Base-by-base conservation (phyloP, 768 basidiomycete species). In the Psilocybe subaeruginosa region DNA sequence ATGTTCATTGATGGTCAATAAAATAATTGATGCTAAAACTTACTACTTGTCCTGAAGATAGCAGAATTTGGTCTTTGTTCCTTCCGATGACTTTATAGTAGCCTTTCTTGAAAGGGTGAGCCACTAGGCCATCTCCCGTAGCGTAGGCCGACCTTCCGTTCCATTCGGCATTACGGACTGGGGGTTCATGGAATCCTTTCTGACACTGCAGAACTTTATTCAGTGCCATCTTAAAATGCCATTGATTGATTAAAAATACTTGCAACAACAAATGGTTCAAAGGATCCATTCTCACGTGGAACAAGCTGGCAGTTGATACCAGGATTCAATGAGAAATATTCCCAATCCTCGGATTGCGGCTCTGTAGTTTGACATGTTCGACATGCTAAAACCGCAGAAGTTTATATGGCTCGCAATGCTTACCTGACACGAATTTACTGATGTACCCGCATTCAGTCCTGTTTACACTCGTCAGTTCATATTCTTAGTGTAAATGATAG, bases 401-500 rank as follows among this genome's bases (percentile, higher is more conserved):
- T 23, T 23, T 23, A 23, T 23, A 23, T 23, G 23, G 23, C 23
- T 23, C 23, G 23, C 8, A 39, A 39, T 39, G 37, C 50, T 14
- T 33, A 51, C 50, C 50, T 51, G 50, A 51, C 6, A 51, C 6
- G 14, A 51, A 51, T 30, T 51, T 51, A 30, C 50, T 51, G 29
- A 51, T 51, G 50, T 51, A 51, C 27, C 50, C 50, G 50, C 50
- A 51, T 33, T 51, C 50, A 23, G 50, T 51, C 30, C 50, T 51
- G 50, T 14, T 23, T 23, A 23, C 23, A 23, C 23, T 23, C 23
- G 23, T 23, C 23, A 23, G 23, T 23, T 23, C 23, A 23, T 23
- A 23, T 23, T 23, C 23, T 23, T 23, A 23, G 23, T 23, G 23
- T 23, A 23, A 23, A 23, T 23, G 23, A 23, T 16, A n/a, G 8